phyloP scores from a whole-genome alignment of 108 stramenopile species.

The Conticribra guillardii region DNA sequence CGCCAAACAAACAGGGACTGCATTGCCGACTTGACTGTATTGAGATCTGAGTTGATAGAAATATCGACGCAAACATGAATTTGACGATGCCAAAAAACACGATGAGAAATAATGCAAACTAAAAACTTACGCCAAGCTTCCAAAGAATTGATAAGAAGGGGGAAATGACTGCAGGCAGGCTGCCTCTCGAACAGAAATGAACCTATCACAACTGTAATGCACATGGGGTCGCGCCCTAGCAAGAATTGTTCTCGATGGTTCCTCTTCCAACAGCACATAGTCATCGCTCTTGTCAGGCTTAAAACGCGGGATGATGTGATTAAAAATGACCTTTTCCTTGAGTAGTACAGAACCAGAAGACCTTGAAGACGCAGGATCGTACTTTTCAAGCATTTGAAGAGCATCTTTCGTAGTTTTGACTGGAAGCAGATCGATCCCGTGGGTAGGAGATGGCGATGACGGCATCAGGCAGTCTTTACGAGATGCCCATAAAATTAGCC shows the following conservation, averaged over 20 bases:
- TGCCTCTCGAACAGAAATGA: constrained; percentile 52
- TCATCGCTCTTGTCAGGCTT: constrained; percentile 15
- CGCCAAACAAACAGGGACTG: constrained; percentile 56
- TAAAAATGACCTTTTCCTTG: not conserved
- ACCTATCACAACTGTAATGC: constrained; percentile 51
- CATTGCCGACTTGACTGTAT: constrained; percentile 61
- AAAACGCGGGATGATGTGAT: constrained; percentile 28
- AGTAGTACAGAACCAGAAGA: not conserved
- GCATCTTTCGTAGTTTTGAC: constrained; percentile 45
- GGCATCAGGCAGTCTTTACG: constrained; percentile 44
- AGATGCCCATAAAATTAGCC: constrained; percentile 54
- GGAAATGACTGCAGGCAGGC: constrained; percentile 66
- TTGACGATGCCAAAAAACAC: not conserved
- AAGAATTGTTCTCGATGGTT: constrained; percentile 55
- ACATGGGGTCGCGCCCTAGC: constrained; percentile 26
- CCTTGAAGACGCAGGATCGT: constrained; percentile 14
- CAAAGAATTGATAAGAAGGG: constrained; percentile 47
- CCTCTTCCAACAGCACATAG: constrained; percentile 15
- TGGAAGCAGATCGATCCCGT: constrained; percentile 43
- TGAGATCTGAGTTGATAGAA: constrained; percentile 4
- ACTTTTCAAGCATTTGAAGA: constrained; percentile 44
- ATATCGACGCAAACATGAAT: not conserved
- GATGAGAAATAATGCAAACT: not conserved
- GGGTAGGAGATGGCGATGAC: constrained; percentile 45
- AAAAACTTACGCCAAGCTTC: constrained; percentile 13